phyloP scores from a whole-genome alignment of 148 eudicot species.

The Camellia lanceoleosa region DNA sequence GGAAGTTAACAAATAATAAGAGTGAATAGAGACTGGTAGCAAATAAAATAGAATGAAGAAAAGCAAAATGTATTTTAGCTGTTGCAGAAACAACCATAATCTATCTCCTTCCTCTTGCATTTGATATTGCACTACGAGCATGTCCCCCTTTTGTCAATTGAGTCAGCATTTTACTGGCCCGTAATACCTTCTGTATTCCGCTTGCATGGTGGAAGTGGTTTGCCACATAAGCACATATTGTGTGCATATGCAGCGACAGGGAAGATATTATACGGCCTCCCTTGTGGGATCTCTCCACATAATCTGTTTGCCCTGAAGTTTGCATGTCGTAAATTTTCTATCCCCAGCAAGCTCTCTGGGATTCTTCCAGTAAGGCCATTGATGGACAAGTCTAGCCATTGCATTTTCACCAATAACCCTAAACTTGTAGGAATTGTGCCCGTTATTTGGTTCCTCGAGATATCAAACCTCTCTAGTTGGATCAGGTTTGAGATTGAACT shows the following conservation, averaged over 20 bases:
- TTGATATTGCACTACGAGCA: slow-evolving; percentile 15
- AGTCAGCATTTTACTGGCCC: slow-evolving; percentile 42
- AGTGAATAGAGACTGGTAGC: not conserved
- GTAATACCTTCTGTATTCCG: slow-evolving; percentile 11
- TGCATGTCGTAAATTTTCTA: slow-evolving; percentile 46
- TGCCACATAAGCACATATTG: slow-evolving; percentile 75
- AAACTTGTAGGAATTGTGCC: slow-evolving; percentile 68
- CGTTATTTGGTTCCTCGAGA: slow-evolving; percentile 55
- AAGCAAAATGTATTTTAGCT: not conserved
- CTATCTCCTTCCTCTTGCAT: not conserved
- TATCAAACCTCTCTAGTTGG: slow-evolving; percentile 55
- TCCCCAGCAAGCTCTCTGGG: slow-evolving; percentile 55
- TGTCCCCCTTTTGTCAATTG: not conserved
- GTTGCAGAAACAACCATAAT: not conserved
- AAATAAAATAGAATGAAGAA: not conserved
- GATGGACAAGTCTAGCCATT: slow-evolving; percentile 76
- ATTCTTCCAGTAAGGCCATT: slow-evolving; percentile 60
- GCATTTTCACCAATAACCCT: slow-evolving; percentile 50
- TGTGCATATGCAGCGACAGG: slow-evolving; percentile 53
- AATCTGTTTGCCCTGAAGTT: slow-evolving; percentile 68
- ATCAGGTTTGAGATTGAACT: slow-evolving; percentile 55
- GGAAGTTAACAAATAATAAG: not conserved
- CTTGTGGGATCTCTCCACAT: slow-evolving; percentile 78
- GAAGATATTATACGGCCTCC: slow-evolving; percentile 48
- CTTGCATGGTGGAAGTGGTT: slow-evolving; percentile 69